A percentile compares a stretch with the other conserved stretches of the same genome.
phyloP scores from a whole-genome alignment of 2,329 filamentous ascomycete genomes.

The Penicillium sp. region DNA sequence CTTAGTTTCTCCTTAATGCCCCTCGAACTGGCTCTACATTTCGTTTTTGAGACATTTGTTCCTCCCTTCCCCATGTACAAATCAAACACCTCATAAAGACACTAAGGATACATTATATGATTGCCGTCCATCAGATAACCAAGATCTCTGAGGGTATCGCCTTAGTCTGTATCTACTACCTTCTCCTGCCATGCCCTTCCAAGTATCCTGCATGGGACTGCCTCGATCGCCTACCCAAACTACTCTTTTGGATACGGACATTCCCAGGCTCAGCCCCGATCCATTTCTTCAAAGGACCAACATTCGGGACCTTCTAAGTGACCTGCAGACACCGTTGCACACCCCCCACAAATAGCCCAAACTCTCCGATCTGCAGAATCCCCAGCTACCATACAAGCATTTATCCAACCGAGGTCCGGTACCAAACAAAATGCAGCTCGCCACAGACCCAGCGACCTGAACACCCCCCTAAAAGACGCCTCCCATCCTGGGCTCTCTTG shows the following conservation, averaged over 20 bases:
- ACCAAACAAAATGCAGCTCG: not conserved
- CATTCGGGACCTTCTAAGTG: no score
- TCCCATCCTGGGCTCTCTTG: not conserved
- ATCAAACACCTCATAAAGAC: no score
- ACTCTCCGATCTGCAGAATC: not conserved
- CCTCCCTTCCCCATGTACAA: no score
- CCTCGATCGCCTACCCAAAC: conserved; percentile 2
- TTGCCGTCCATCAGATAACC: no score
- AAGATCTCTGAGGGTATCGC: no score
- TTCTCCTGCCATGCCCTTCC: no score
- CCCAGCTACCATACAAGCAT: conserved; percentile 5
- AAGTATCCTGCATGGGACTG: no score
- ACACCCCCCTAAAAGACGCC: not conserved
- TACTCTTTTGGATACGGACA: conserved; percentile 15
- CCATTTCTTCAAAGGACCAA: not conserved
- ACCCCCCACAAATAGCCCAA: not conserved
- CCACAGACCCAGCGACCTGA: not conserved
- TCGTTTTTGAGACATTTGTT: no score
- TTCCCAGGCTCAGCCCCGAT: not conserved
- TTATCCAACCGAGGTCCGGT: conserved; percentile 12
- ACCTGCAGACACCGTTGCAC: not conserved
- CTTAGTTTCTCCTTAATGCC: no score
- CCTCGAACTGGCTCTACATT: no score
- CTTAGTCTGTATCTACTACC: no score
- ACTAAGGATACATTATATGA: no score